These are phyloP conservation scores for Cystofilobasidium ferigula DNA, from an alignment of 768 basidiomycete species.

Conservation along the genomic window DNA sequence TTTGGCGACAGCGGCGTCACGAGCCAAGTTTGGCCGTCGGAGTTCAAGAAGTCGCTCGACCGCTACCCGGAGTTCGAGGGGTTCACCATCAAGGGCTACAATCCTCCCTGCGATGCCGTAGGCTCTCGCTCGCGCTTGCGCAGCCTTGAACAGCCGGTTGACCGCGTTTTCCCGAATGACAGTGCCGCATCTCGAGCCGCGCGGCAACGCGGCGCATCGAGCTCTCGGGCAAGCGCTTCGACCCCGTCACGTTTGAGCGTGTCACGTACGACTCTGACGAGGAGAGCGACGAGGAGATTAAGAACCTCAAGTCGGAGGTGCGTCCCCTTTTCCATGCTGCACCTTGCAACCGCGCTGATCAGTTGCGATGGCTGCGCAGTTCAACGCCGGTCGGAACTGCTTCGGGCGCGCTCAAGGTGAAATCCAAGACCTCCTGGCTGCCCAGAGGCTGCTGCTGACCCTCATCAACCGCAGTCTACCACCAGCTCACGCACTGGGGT, in stretches of 20 bases:
- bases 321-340: too few relatives aligned
- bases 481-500: neutral
- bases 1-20: neutral
- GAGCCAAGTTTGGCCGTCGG: neutral
- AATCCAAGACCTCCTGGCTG: too few relatives aligned
- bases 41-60: neutral
- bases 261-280: neutral
- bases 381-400: neutral
- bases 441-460: too few relatives aligned
- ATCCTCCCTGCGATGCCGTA: neutral
- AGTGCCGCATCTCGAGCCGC: neutral
- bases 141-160: neutral
- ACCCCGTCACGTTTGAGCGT: neutral
- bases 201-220: neutral
- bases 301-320: neutral
- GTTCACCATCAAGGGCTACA: neutral
- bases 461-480: neutral
- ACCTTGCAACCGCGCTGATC: too few relatives aligned
- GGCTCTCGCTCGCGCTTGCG: neutral
- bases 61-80: neutral
- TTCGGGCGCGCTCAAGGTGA: neutral
- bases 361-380: neutral
- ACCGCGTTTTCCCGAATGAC: neutral
- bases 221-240: slow-evolving; percentile 1
- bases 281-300: neutral